phyloP scores from a whole-genome alignment of 495 filamentous ascomycete genomes.

The Delitschia confertaspora region DNA sequence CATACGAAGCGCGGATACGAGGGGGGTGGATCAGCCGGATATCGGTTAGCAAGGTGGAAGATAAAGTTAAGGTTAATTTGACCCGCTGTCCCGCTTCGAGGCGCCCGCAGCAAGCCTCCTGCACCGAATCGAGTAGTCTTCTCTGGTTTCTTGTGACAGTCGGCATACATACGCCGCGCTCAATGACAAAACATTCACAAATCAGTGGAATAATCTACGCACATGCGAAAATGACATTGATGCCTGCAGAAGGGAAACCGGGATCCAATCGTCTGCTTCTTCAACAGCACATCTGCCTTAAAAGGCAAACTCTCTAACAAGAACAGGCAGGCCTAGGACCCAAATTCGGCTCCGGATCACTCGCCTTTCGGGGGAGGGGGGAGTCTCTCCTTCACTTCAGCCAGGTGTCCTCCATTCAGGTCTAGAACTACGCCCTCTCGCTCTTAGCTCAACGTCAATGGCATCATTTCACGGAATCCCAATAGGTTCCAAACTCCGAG shows the following conservation, averaged over 20 bases:
- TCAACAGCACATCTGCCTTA: no score
- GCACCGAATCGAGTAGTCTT: slow-evolving; percentile 5
- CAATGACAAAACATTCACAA: background rate
- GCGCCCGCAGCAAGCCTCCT: background rate
- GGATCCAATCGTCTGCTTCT: no score
- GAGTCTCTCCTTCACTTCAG: background rate
- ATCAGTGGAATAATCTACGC: background rate
- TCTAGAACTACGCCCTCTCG: slow-evolving; percentile 1
- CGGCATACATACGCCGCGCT: background rate
- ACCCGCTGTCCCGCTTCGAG: slow-evolving; percentile 16
- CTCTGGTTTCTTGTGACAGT: background rate
- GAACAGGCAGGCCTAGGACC: no score
- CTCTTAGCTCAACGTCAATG: background rate
- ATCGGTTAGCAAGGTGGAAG: slow-evolving; percentile 8
- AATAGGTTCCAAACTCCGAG: no score
- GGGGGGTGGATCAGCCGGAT: slow-evolving; percentile 12
- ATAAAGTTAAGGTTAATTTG: slow-evolving; percentile 24
- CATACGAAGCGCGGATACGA: slow-evolving; percentile 5
- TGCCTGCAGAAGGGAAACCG: no score
- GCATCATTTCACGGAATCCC: background rate
- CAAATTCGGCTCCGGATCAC: no score
- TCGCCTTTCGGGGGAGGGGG: background rate
- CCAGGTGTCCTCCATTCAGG: slow-evolving; percentile 5
- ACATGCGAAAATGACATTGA: background rate
- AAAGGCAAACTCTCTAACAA: no score